Evolutionary conservation across 805 yeast genomes (phyloP).

Genomic region (Wickerhamomyces bisporus): DNA sequence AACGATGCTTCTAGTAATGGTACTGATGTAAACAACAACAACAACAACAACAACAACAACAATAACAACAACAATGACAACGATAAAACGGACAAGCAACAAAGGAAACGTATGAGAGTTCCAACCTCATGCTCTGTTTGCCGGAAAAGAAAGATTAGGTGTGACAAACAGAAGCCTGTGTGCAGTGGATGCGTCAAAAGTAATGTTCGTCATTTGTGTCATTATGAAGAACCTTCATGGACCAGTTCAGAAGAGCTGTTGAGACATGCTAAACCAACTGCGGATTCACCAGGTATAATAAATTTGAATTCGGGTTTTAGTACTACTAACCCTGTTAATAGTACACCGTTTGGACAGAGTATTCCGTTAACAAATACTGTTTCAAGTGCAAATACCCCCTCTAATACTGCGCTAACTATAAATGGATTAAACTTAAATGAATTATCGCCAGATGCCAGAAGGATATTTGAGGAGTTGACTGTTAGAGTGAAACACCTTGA

Average conservation of each 20-base stretch:
- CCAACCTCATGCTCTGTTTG: conserved; percentile 45
- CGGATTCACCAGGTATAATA: neutral
- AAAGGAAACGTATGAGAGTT: conserved; percentile 30
- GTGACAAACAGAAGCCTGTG: conserved; percentile 45
- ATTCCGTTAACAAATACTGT: too few relatives aligned
- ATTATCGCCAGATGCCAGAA: conserved; percentile 8
- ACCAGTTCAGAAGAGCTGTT: conserved; percentile 43
- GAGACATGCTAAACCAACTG: conserved; percentile 26
- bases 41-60: too few relatives aligned
- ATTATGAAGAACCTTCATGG: conserved; percentile 55
- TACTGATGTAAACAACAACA: too few relatives aligned
- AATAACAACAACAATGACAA: neutral
- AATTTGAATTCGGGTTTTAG: too few relatives aligned
- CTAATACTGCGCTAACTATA: too few relatives aligned
- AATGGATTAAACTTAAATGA: conserved; percentile 3
- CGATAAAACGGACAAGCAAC: conserved; percentile 4
- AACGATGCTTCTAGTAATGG: too few relatives aligned
- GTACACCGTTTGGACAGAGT: too few relatives aligned
- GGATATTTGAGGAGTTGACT: conserved; percentile 28
- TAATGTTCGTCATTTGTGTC: conserved; percentile 51
- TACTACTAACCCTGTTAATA: too few relatives aligned
- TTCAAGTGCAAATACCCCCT: too few relatives aligned
- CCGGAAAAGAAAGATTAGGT: conserved; percentile 41
- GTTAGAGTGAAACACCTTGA: conserved; percentile 42
- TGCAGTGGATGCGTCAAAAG: conserved; percentile 52